Evolutionary conservation across 2,329 filamentous ascomycete species (phyloP), one percentile per base, ranked within the genome.

Genomic region (Colletotrichum sublineola): DNA sequence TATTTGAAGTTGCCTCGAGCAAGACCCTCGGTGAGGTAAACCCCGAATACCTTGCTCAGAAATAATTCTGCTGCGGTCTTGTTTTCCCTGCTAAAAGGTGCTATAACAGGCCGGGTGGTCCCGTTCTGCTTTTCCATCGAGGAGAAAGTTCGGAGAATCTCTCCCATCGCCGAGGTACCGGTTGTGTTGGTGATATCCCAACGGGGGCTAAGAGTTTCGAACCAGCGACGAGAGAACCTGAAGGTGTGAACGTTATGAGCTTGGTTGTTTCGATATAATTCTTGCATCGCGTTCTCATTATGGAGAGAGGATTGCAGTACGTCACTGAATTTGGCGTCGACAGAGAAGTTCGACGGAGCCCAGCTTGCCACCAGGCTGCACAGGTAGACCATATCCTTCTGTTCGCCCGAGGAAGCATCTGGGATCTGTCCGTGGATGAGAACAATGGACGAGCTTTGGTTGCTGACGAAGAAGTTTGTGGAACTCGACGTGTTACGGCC

Each of bases 281-380:
- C 14, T 48, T 24, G 6, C 38, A 70, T 64, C 0, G 20, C 24
- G 5, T 42, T 9, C 1, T 29, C 20, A 0, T 46, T 14, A n/a
- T 24, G 66, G 20, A 70, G 46, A 7, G 52, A 57, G 5, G 70
- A 69, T 1, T 20, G 14, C 3, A 73, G 53, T 8, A 36, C 38
- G 40, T 36, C 48, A 24, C 31, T 18, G 48, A 18, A 33, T 5
- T 42, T 46, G 11, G 70, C 55, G 1, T 73, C 70, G 12, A 65
- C 1, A 5, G 44, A 50, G 24, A 62, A 61, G 20, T 46, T 24
- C 0, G 67, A 14, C 4, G 70, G 53, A 0, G 56, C 66, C 70
- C 70, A 73, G 53, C 66, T 61, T 0, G 66, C 44, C 3, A 48
- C 6, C 1, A 67, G 55, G 56, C 33, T 71, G 40, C 68, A 71